phyloP scores from a whole-genome alignment of 441 rosid species.

The Pelargonium myrrhifolium region DNA sequence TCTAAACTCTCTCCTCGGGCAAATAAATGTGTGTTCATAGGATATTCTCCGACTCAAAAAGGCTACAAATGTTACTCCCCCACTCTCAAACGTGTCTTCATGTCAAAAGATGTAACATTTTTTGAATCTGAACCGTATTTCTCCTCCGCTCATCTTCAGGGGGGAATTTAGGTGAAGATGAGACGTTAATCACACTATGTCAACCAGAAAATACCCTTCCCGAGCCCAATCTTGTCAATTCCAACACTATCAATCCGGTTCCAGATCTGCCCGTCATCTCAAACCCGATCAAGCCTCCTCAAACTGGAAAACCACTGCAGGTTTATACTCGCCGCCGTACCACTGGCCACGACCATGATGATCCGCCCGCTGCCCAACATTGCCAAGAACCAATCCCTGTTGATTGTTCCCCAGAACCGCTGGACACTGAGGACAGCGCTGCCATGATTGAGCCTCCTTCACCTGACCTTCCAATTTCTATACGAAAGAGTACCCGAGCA shows the following conservation, averaged over 20 bases:
- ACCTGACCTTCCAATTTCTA: neutral
- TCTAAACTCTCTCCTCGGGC: neutral
- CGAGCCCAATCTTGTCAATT: neutral
- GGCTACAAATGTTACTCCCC: slow-evolving; percentile 6
- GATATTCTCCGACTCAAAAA: neutral
- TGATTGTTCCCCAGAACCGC: too few species aligned
- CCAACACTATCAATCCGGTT: neutral
- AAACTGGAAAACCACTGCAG: too few species aligned
- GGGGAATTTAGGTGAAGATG: neutral
- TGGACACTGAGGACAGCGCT: too few species aligned
- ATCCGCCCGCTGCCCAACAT: too few species aligned
- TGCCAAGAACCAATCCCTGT: too few species aligned
- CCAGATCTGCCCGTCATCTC: too few species aligned
- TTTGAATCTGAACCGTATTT: neutral
- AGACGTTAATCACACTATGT: too few species aligned
- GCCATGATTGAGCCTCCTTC: too few species aligned
- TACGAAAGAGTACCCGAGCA: neutral
- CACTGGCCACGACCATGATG: too few species aligned
- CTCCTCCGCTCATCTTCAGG: neutral
- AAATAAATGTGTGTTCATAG: neutral
- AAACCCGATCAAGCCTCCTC: too few species aligned
- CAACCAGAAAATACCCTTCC: neutral
- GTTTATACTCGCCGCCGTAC: too few species aligned
- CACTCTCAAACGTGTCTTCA: neutral
- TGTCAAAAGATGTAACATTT: neutral